Evolutionary conservation across 805 yeast genomes (phyloP).

Genomic region (Wickerhamiella dianesei): DNA sequence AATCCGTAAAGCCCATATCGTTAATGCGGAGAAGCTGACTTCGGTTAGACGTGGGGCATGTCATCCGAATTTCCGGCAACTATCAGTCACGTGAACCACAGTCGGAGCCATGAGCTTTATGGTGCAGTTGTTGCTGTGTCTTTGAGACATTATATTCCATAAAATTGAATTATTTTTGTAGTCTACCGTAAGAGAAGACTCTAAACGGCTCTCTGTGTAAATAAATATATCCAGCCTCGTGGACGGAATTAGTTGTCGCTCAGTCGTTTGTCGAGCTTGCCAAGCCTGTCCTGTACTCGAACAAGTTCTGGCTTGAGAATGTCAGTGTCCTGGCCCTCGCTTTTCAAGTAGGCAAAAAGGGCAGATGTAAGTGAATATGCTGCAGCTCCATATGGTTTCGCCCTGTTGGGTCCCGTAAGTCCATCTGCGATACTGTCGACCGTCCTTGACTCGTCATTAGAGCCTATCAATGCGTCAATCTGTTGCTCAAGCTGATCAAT

Average conservation of each 20-base stretch:
- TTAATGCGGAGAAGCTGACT: not conserved
- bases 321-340: slow-evolving; percentile 43
- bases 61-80: no score
- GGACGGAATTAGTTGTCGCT: not conserved
- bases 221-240: no score
- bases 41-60: no score
- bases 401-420: not conserved
- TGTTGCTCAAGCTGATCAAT: slow-evolving; percentile 11
- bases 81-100: no score
- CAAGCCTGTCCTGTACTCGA: slow-evolving; percentile 47
- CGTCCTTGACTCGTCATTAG: slow-evolving; percentile 1
- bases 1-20: slow-evolving; percentile 22
- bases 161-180: no score
- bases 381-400: slow-evolving; percentile 15
- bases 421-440: slow-evolving; percentile 8
- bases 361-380: slow-evolving; percentile 45
- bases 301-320: slow-evolving; percentile 33
- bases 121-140: no score
- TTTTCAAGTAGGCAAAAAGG: slow-evolving; percentile 45
- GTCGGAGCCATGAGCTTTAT: no score
- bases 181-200: no score
- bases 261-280: slow-evolving; percentile 37
- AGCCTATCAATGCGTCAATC: slow-evolving; percentile 12
- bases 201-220: no score
- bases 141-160: no score